Percentiles rank a stretch among this genome's conserved stretches.
These are phyloP conservation scores for Stereum hirsutum DNA, from an alignment of 1,284 basidiomycete genomes.

Conservation along the genomic window DNA sequence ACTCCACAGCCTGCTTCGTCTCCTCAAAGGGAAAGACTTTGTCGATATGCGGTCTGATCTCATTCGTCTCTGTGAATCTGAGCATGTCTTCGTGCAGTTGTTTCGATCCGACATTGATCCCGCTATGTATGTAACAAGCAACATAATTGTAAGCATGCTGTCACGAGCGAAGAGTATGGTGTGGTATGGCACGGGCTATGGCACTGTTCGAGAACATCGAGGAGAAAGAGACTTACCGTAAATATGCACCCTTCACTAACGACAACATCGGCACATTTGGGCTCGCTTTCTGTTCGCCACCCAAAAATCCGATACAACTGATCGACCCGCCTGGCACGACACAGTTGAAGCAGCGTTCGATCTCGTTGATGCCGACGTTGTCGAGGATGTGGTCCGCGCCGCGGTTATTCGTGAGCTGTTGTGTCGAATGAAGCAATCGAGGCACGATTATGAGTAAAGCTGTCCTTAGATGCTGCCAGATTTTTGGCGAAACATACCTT, in stretches of 20 bases:
- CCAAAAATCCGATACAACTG: conserved; percentile 29
- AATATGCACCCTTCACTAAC: background rate
- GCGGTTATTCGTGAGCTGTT: conserved; percentile 20
- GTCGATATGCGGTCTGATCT: conserved; percentile 27
- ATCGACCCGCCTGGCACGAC: conserved; percentile 28
- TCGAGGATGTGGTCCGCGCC: conserved; percentile 38
- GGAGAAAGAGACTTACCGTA: conserved; percentile 1
- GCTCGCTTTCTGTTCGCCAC: conserved; percentile 8
- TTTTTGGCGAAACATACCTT: background rate
- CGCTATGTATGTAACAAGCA: background rate
- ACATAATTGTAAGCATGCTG: too few species aligned
- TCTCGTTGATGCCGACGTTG: conserved; percentile 30
- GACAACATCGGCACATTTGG: conserved; percentile 1
- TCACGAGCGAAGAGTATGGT: too few species aligned
- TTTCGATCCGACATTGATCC: conserved; percentile 6
- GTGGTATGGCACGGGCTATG: too few species aligned
- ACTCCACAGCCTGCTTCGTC: conserved; percentile 25
- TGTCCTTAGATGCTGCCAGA: background rate
- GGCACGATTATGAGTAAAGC: background rate
- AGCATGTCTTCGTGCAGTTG: conserved; percentile 27
- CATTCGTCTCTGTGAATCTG: conserved; percentile 20
- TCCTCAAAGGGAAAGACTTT: conserved; percentile 31
- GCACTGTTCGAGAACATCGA: too few species aligned
- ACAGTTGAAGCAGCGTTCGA: conserved; percentile 26
- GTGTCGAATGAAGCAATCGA: background rate